phyloP scores from a whole-genome alignment of 192 early-diverging fungal genomes.

The Lobosporangium transversale region DNA sequence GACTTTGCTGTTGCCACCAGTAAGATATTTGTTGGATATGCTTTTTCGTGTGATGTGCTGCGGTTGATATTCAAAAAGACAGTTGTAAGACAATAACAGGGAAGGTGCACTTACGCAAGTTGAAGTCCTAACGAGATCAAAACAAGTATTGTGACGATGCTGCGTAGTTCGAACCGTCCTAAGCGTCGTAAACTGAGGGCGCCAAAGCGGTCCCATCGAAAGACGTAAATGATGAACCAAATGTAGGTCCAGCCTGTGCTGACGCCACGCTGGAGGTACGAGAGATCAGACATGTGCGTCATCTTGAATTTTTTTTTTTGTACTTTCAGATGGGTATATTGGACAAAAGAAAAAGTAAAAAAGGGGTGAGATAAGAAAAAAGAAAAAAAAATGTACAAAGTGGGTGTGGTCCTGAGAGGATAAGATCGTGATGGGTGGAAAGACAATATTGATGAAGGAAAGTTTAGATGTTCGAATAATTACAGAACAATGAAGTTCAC shows the following conservation, averaged over 20 bases:
- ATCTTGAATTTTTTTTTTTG: slow-evolving; percentile 16
- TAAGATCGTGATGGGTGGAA: too few relatives aligned
- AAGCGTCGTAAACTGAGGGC: slow-evolving; percentile 27
- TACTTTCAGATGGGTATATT: too few relatives aligned
- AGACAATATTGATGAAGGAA: too few relatives aligned
- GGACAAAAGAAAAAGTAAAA: too few relatives aligned
- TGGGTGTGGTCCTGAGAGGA: too few relatives aligned
- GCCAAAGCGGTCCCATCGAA: slow-evolving; percentile 37
- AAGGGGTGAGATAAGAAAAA: too few relatives aligned
- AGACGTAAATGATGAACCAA: slow-evolving; percentile 44
- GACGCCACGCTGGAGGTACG: slow-evolving; percentile 36
- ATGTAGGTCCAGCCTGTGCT: slow-evolving; percentile 30
- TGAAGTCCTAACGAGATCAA: slow-evolving; percentile 23
- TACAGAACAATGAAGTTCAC: slow-evolving; percentile 6
- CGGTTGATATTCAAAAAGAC: not conserved
- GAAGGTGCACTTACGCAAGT: slow-evolving; percentile 44
- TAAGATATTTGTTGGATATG: too few relatives aligned
- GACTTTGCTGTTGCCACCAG: too few relatives aligned
- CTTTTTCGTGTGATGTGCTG: too few relatives aligned
- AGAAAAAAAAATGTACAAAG: slow-evolving; percentile 15
- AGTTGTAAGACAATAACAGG: too few relatives aligned
- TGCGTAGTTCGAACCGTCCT: slow-evolving; percentile 30
- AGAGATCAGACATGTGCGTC: slow-evolving; percentile 42
- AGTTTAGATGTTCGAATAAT: slow-evolving; percentile 16
- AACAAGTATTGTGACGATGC: slow-evolving; percentile 25